phyloP scores from a whole-genome alignment of 1,284 basidiomycete genomes.

The Malassezia furfur region DNA sequence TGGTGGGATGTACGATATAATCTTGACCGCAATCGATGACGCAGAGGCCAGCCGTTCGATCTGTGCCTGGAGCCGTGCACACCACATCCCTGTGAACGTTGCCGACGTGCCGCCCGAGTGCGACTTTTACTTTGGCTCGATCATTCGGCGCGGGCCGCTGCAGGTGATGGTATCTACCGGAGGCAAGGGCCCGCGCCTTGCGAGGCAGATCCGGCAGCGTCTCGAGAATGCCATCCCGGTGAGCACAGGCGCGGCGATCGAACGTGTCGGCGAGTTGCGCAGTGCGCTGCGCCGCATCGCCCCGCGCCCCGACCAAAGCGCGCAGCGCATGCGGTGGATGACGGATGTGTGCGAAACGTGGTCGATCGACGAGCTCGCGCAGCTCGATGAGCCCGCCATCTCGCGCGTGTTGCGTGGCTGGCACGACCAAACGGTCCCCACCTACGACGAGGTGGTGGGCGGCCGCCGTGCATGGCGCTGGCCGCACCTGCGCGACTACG shows the following conservation, averaged over 20 bases:
- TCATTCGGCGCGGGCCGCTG: conserved; percentile 78
- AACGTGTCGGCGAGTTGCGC: conserved; percentile 66
- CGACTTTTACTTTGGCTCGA: conserved; percentile 97
- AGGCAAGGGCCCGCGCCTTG: conserved; percentile 83
- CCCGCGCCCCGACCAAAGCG: conserved; percentile 64
- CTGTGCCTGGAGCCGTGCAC: conserved; percentile 61
- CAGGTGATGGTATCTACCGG: conserved; percentile 95
- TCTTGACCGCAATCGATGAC: conserved; percentile 88
- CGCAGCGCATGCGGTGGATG: conserved; percentile 89
- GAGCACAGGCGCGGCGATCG: conserved; percentile 68
- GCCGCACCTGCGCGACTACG: background rate
- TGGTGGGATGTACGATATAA: conserved; percentile 62
- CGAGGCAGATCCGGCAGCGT: conserved; percentile 66
- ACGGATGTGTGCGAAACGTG: conserved; percentile 75
- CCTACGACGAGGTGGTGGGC: background rate
- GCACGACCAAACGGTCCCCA: background rate
- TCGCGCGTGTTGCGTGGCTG: conserved; percentile 29
- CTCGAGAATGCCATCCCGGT: conserved; percentile 64
- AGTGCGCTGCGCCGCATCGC: conserved; percentile 61
- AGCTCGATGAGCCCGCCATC: conserved; percentile 55
- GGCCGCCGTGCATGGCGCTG: background rate
- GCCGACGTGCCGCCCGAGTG: conserved; percentile 81
- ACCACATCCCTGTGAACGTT: conserved; percentile 78
- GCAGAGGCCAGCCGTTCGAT: conserved; percentile 62
- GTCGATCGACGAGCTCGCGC: conserved; percentile 65